These are phyloP conservation scores for Boletus huronensis DNA, from an alignment of 768 basidiomycete species.

Conservation along the genomic window DNA sequence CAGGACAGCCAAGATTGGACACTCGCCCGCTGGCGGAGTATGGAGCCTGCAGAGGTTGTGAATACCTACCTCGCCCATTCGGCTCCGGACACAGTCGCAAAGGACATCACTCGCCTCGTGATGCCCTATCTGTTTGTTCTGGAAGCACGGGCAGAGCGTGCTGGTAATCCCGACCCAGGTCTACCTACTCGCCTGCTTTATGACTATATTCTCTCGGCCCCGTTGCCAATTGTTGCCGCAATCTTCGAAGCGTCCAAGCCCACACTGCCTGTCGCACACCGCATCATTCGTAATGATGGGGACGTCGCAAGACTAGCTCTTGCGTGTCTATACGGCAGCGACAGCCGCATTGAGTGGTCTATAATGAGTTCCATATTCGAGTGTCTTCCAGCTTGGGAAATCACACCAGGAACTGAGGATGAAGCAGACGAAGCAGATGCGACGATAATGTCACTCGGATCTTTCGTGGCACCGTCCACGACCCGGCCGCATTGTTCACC, in stretches of 20 bases:
- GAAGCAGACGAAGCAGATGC: constrained; percentile 78
- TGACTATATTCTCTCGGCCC: constrained; percentile 66
- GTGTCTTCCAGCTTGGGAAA: constrained; percentile 90
- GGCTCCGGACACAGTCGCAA: constrained; percentile 57
- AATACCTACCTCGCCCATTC: constrained; percentile 75
- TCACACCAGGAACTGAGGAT: constrained; percentile 49
- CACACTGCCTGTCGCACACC: constrained; percentile 63
- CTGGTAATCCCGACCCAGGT: constrained; percentile 62
- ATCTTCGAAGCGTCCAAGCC: constrained; percentile 93
- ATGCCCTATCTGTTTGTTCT: constrained; percentile 92
- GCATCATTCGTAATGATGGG: constrained; percentile 77
- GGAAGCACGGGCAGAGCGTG: constrained; percentile 82
- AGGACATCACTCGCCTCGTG: constrained; percentile 72
- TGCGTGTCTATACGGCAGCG: constrained; percentile 83
- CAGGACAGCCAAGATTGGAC: constrained; percentile 65
- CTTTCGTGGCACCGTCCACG: constrained; percentile 75
- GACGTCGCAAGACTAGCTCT: constrained; percentile 85
- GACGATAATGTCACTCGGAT: constrained; percentile 75
- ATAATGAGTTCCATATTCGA: constrained; percentile 93
- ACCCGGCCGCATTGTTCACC: constrained; percentile 53
- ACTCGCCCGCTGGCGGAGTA: constrained; percentile 64
- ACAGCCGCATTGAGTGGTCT: constrained; percentile 67
- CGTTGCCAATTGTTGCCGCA: constrained; percentile 64
- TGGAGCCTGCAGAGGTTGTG: constrained; percentile 64
- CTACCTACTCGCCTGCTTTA: constrained; percentile 66